Evolutionary conservation across 2,329 filamentous ascomycete species (phyloP), one percentile per base, ranked within the genome.

Genomic region (Leptosphaerulina australis): DNA sequence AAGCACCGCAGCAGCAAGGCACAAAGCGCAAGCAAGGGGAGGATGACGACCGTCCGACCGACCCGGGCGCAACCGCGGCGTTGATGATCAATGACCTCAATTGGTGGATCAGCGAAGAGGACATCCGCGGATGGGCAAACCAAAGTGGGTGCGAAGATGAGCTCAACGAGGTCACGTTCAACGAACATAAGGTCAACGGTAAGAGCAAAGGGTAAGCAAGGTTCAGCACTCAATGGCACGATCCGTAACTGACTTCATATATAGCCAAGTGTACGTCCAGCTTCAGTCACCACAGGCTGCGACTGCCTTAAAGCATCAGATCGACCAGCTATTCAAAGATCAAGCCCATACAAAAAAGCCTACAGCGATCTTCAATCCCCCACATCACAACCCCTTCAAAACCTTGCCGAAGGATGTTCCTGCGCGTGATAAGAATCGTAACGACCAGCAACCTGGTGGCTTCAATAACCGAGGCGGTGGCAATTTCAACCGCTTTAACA

Each of bases 101-200:
- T 72, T 99, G 94, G 94, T 97, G 93, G 93, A 92, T 87, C 22
- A 73, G 68, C 2, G 94, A 99, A 69, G 94, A 99, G 67, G 91
- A 97, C 63, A 84, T 99, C 48, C 88, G 94, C 44, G 89, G 88
- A 40, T 97, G 91, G 90, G 81, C 88, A 18, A 85, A 86, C 59
- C 82, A 89, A 58, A 90, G 88, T n/a, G 83, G 83, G 2, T 90
- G 85, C 61, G 94, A 97, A 71, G 82, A 87, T 35, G 90, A 96
- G 66, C 77, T 97, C 14, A 91, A 90, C 65, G 94, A 97, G 54
- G 85, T 99, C 41, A 96, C 92, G 0, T 99, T 97, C 72, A 97
- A 91, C 66, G 94, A 99, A 72, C 94, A 97, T 75, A 99, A 99
- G 72, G 92, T 97, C 37, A 99, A 99, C 62, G 94, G 94, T 62